Conservation (phyloP, 169 alveolate genomes). For the Cryptosporidium viatorum region DNA sequence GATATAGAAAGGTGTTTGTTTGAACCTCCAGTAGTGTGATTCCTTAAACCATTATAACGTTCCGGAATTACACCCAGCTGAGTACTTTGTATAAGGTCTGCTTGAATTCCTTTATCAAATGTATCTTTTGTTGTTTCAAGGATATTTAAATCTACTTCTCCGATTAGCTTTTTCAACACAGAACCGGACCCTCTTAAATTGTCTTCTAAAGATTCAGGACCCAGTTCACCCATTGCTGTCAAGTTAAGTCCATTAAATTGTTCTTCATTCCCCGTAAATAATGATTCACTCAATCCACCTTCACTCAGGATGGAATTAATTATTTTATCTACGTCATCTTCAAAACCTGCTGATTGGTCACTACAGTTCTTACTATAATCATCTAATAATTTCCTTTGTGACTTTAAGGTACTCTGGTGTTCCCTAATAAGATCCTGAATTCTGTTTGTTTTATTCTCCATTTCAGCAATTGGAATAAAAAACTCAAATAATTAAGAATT, state of each 20-base stretch:
- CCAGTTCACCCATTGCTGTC: slow-evolving; percentile 1
- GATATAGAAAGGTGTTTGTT: slow-evolving; percentile 20
- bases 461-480: background rate
- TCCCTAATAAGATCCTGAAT: slow-evolving; percentile 59
- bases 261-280: slow-evolving; percentile 31
- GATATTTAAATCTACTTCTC: slow-evolving; percentile 45
- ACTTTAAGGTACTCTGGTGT: slow-evolving; percentile 53
- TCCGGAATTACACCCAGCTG: background rate
- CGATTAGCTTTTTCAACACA: background rate
- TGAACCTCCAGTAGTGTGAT: background rate
- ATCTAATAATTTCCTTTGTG: slow-evolving; percentile 53
- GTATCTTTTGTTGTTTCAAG: slow-evolving; percentile 38
- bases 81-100: slow-evolving; percentile 9
- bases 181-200: background rate
- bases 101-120: slow-evolving; percentile 67
- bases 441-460: slow-evolving; percentile 41
- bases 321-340: slow-evolving; percentile 54
- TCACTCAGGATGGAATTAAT: slow-evolving; percentile 43
- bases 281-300: slow-evolving; percentile 31
- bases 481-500: background rate
- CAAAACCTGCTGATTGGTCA: background rate
- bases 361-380: background rate
- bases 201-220: slow-evolving; percentile 5
- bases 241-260: slow-evolving; percentile 17
- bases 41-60: background rate